Conservation (phyloP, 176 grass and related monocot species). For the Puccinellia tenuiflora region DNA sequence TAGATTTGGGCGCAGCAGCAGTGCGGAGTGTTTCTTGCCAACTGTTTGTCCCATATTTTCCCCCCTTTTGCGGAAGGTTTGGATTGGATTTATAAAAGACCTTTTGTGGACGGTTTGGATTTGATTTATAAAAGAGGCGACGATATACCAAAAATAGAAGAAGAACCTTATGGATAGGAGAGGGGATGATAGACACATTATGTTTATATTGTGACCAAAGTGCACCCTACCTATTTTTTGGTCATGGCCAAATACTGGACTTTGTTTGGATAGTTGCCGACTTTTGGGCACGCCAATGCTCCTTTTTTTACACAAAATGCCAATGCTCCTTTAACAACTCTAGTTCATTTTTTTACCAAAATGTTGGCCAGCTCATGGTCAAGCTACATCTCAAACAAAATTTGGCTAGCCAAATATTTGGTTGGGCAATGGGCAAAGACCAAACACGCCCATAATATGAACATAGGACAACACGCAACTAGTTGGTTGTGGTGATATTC, state of each 20-base stretch:
- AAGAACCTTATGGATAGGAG: background rate
- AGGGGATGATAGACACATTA: background rate
- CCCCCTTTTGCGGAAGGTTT: background rate
- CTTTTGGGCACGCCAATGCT: background rate
- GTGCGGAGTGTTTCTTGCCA: background rate
- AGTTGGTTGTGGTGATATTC: background rate
- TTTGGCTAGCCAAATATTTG: background rate
- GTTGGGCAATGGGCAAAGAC: background rate
- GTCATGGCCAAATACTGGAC: background rate
- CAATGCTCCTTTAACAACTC: background rate
- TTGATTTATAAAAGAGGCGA: background rate
- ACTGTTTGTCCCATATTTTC: background rate
- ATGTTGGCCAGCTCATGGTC: background rate
- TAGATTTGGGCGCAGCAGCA: constrained; percentile 1
- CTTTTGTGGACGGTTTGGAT: no score
- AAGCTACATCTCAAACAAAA: background rate
- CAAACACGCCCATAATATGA: background rate
- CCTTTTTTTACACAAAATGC: no score
- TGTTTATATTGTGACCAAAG: background rate
- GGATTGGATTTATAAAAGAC: background rate
- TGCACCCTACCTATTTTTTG: background rate
- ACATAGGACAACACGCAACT: background rate
- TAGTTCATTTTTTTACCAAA: background rate
- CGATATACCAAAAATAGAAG: background rate
- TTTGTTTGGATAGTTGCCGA: background rate